Evolutionary conservation across 805 yeast species (phyloP).

Genomic region (Candida insectorum): DNA sequence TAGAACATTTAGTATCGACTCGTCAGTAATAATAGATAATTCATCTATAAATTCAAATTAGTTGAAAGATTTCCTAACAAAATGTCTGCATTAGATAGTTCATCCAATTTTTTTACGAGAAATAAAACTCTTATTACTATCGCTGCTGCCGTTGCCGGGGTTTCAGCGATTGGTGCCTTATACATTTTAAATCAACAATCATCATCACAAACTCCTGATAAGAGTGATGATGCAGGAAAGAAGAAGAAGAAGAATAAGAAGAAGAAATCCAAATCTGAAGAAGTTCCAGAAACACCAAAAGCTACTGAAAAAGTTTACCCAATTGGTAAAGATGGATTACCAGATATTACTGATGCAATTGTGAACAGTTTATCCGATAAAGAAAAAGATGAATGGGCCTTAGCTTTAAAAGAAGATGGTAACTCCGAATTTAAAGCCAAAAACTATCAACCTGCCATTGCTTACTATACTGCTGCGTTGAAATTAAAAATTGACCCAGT

Average conservation of each 20-base stretch:
- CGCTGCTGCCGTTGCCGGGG: conserved; percentile 55
- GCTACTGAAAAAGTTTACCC: conserved; percentile 41
- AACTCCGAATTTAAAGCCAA: conserved; percentile 71
- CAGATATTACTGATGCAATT: conserved; percentile 48
- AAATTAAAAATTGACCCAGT: conserved; percentile 77
- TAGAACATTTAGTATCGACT: too few species aligned
- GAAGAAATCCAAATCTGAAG: conserved; percentile 32
- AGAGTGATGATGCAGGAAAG: conserved; percentile 19
- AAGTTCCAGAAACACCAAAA: conserved; percentile 20
- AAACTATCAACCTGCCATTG: conserved; percentile 72
- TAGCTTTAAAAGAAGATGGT: conserved; percentile 85
- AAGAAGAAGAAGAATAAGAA: conserved; percentile 46
- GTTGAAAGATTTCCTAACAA: too few species aligned
- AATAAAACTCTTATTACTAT: conserved; percentile 64
- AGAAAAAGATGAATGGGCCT: conserved; percentile 62
- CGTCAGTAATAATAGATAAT: too few species aligned
- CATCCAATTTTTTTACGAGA: conserved; percentile 37
- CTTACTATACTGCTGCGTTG: conserved; percentile 76
- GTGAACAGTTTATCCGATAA: conserved; percentile 44
- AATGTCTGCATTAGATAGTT: conserved; percentile 18
- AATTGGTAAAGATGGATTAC: conserved; percentile 53
- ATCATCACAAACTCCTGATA: conserved; percentile 2
- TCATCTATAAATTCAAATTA: too few species aligned
- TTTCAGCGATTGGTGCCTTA: conserved; percentile 60
- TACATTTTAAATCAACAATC: conserved; percentile 32